A percentile compares a stretch with the other conserved stretches of the same genome.
Evolutionary conservation across 805 yeast species (phyloP).

Genomic region (Lipomyces orientalis): DNA sequence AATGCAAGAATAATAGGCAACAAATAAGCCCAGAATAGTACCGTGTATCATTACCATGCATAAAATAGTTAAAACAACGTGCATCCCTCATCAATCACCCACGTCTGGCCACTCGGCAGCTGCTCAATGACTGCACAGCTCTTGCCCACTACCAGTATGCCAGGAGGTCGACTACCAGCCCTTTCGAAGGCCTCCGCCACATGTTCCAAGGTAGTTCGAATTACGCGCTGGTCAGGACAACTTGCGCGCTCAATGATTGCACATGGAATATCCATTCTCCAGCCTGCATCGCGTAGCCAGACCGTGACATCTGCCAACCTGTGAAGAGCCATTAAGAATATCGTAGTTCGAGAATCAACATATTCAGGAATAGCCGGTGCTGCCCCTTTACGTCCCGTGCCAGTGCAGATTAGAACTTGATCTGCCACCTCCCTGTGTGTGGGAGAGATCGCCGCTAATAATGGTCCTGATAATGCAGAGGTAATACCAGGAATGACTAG

Average conservation of each 20-base stretch:
- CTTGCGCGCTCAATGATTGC: conserved; percentile 90
- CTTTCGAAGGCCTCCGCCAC: conserved; percentile 75
- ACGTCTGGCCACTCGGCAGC: conserved; percentile 43
- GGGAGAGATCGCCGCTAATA: conserved; percentile 81
- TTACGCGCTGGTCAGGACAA: conserved; percentile 88
- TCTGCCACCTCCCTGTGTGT: conserved; percentile 92
- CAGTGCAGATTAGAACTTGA: conserved; percentile 91
- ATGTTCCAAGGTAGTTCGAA: conserved; percentile 70
- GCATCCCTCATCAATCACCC: conserved; percentile 58
- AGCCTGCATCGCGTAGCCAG: conserved; percentile 58
- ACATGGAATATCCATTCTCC: conserved; percentile 78
- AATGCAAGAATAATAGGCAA: background rate
- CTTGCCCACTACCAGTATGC: conserved; percentile 79
- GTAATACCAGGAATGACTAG: conserved; percentile 85
- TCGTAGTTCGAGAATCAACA: conserved; percentile 74
- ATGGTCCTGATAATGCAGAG: conserved; percentile 87
- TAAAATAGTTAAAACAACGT: background rate
- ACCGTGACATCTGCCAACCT: conserved; percentile 53
- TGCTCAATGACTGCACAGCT: conserved; percentile 65
- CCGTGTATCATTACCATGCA: background rate
- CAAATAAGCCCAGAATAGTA: background rate
- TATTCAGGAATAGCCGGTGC: conserved; percentile 79
- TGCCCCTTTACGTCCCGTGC: conserved; percentile 88
- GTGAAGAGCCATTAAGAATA: conserved; percentile 89
- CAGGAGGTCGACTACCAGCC: conserved; percentile 91